Percentiles rank a stretch among this genome's conserved stretches.
Conservation (phyloP, 306 rosid species). For the Lupinus albus region DNA sequence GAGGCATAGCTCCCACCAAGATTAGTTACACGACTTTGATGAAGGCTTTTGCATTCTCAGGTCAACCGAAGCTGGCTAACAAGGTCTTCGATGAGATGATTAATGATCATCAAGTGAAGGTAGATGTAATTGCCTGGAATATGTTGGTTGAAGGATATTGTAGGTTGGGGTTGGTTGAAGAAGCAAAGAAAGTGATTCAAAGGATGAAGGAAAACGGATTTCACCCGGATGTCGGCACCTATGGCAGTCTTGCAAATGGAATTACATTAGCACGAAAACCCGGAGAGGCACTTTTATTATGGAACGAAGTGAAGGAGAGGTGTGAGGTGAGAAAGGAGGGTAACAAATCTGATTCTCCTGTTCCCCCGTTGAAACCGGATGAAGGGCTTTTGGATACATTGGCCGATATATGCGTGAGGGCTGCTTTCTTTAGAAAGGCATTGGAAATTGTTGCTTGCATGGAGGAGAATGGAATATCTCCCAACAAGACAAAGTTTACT, state of each 20-base stretch:
- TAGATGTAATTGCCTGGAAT: slow-evolving; percentile 85
- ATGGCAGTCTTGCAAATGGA: slow-evolving; percentile 83
- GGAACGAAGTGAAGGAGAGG: slow-evolving; percentile 96
- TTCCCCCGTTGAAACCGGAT: slow-evolving; percentile 77
- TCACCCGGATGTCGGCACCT: slow-evolving; percentile 79
- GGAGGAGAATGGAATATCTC: slow-evolving; percentile 94
- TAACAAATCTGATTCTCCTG: slow-evolving; percentile 49
- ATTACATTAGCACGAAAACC: slow-evolving; percentile 88
- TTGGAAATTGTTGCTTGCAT: slow-evolving; percentile 96
- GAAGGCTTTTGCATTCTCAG: slow-evolving; percentile 88
- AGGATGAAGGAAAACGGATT: slow-evolving; percentile 81
- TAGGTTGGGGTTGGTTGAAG: slow-evolving; percentile 75
- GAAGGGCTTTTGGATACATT: slow-evolving; percentile 87
- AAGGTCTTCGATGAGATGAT: slow-evolving; percentile 89
- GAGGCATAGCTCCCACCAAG: slow-evolving; percentile 90
- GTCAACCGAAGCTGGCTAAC: slow-evolving; percentile 93
- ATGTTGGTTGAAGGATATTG: slow-evolving; percentile 96
- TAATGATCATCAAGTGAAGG: slow-evolving; percentile 76
- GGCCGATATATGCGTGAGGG: slow-evolving; percentile 94
- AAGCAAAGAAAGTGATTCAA: slow-evolving; percentile 72
- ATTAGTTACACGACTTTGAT: slow-evolving; percentile 94
- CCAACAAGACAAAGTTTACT: slow-evolving; percentile 88
- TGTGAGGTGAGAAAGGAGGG: slow-evolving; percentile 49
- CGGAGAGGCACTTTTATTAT: slow-evolving; percentile 89
- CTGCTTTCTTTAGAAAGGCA: slow-evolving; percentile 91